phyloP scores from a whole-genome alignment of 176 grass and related monocot genomes.

The Paspalum vaginatum region DNA sequence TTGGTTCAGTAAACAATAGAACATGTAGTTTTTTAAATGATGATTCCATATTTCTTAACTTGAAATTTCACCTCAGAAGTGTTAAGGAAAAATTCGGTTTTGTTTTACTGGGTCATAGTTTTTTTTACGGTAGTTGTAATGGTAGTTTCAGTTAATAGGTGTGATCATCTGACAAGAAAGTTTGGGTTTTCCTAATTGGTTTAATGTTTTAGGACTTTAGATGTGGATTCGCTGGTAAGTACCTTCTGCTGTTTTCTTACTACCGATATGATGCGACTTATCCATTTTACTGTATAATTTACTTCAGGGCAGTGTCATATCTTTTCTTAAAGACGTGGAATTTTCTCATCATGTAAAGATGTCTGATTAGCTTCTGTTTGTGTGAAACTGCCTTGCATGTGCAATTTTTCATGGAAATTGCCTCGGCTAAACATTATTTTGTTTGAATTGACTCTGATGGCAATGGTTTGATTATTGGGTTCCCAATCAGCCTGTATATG shows the following conservation, averaged over 20 bases:
- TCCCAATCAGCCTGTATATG: constrained; percentile 82
- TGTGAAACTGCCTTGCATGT: constrained; percentile 3
- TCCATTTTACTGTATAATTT: background rate
- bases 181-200: background rate
- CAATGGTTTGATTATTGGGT: constrained; percentile 25
- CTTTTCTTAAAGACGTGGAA: background rate
- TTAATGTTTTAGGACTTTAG: background rate
- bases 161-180: background rate
- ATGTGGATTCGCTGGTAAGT: background rate
- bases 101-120: background rate
- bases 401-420: background rate
- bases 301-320: background rate
- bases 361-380: background rate
- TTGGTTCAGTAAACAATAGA: background rate
- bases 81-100: background rate
- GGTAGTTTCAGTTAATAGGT: background rate
- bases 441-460: background rate
- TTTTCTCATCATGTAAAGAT: background rate
- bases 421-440: background rate
- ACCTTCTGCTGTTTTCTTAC: background rate
- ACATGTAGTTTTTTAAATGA: background rate
- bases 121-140: background rate
- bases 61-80: background rate
- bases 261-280: background rate
- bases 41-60: background rate